phyloP scores from a whole-genome alignment of 345 rosid species.

The Brassica rapa region DNA sequence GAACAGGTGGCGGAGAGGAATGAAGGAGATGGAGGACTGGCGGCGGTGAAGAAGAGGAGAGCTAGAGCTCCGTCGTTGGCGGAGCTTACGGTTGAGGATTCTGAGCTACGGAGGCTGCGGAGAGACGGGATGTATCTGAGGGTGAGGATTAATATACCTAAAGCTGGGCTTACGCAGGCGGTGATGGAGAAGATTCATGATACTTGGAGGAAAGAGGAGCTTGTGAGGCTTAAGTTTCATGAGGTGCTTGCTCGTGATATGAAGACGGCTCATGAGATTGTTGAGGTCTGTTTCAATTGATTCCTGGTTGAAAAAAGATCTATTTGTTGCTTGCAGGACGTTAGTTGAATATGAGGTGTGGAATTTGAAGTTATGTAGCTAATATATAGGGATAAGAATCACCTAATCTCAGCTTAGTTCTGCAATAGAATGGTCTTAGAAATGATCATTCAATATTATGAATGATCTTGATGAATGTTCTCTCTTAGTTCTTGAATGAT shows the following conservation, averaged over 20 bases:
- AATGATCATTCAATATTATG: too few species aligned
- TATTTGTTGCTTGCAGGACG: background rate
- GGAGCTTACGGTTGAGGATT: constrained; percentile 89
- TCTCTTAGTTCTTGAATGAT: too few species aligned
- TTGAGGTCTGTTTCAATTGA: constrained; percentile 61
- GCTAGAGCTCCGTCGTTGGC: constrained; percentile 80
- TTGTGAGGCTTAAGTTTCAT: constrained; percentile 91
- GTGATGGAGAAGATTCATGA: constrained; percentile 89
- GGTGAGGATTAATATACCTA: constrained; percentile 81
- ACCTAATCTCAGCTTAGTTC: background rate
- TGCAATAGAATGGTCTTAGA: background rate
- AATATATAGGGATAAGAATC: background rate
- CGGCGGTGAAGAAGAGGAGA: constrained; percentile 47
- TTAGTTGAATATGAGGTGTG: background rate
- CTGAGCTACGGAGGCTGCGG: constrained; percentile 80
- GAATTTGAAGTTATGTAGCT: background rate
- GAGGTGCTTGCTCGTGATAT: constrained; percentile 87
- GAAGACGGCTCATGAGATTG: constrained; percentile 94
- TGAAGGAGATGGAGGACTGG: constrained; percentile 26
- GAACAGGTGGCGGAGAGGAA: constrained; percentile 40
- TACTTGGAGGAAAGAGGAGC: constrained; percentile 91
- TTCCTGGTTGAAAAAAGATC: background rate
- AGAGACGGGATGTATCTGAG: constrained; percentile 71
- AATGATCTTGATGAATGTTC: too few species aligned
- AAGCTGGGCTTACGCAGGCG: constrained; percentile 84